These are phyloP conservation scores for Rhizoclosmatium sp. DNA, from an alignment of 192 early-diverging fungal genomes.

Conservation along the genomic window DNA sequence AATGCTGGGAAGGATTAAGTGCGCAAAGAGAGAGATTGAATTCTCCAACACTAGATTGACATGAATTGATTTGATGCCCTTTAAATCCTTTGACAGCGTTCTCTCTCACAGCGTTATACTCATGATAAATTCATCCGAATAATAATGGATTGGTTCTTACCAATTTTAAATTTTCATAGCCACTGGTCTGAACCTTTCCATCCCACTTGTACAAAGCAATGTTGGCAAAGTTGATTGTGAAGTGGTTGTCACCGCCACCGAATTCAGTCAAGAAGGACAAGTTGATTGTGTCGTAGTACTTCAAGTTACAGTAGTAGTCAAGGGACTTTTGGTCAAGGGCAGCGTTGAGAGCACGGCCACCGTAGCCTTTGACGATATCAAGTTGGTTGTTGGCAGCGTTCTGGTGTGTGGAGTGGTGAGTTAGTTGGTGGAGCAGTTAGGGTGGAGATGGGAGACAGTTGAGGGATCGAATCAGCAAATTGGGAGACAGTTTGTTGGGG, in stretches of 20 bases:
- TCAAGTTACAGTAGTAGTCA: conserved; percentile 2
- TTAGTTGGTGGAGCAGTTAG: not conserved
- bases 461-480: not conserved
- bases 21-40: not conserved
- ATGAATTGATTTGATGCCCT: no score
- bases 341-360: not conserved
- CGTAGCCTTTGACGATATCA: conserved; percentile 4
- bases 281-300: conserved; percentile 42
- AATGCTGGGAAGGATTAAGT: not conserved
- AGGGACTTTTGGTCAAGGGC: conserved; percentile 1
- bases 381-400: conserved; percentile 23
- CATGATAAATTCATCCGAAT: no score
- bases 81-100: no score
- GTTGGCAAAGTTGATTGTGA: conserved; percentile 42
- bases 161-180: conserved; percentile 13
- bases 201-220: conserved; percentile 30
- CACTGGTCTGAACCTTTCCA: conserved; percentile 18
- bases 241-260: conserved; percentile 42
- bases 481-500: not conserved
- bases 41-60: not conserved
- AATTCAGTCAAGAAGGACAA: conserved; percentile 44
- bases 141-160: no score
- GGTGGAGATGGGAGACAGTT: not conserved
- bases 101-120: no score
- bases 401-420: not conserved